phyloP scores from a whole-genome alignment of 2,329 filamentous ascomycete species.

The Knufia fluminis region DNA sequence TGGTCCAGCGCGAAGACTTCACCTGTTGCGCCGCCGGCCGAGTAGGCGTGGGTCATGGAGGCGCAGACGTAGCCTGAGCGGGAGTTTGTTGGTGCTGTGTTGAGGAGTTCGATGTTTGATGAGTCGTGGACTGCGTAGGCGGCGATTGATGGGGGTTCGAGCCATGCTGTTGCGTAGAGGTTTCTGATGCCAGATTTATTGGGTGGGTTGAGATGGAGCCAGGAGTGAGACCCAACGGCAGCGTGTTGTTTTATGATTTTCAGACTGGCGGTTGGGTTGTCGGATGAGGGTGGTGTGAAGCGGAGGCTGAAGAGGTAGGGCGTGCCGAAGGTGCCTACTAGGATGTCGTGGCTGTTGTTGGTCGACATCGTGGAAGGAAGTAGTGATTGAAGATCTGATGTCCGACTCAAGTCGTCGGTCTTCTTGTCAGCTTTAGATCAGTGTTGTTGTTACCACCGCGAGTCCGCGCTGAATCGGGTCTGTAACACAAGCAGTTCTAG shows the following conservation, averaged over 20 bases:
- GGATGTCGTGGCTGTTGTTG: conserved; percentile 14
- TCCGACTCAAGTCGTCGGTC: too few species aligned
- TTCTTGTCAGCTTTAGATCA: too few species aligned
- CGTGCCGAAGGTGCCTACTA: conserved; percentile 24
- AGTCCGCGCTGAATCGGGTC: too few species aligned
- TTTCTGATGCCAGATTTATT: conserved; percentile 10
- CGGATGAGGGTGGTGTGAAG: conserved; percentile 17
- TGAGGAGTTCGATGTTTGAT: conserved; percentile 18
- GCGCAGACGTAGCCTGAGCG: conserved; percentile 22
- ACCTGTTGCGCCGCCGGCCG: conserved; percentile 21
- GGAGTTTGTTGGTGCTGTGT: conserved; percentile 16
- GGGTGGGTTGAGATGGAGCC: conserved; percentile 19
- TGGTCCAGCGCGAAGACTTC: conserved; percentile 22
- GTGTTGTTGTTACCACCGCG: too few species aligned
- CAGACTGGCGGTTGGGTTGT: conserved; percentile 8
- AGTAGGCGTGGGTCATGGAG: conserved; percentile 18
- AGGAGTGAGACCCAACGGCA: conserved; percentile 23
- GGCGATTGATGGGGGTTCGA: conserved; percentile 19
- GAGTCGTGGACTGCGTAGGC: conserved; percentile 20
- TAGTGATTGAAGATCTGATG: background rate
- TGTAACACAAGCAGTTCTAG: too few species aligned
- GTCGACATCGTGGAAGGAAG: background rate
- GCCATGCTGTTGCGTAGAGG: conserved; percentile 23
- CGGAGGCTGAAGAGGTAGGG: conserved; percentile 21
- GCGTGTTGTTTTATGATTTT: conserved; percentile 17